Base-by-base conservation (phyloP, 768 basidiomycete species). In the Hygrophorus russula region DNA sequence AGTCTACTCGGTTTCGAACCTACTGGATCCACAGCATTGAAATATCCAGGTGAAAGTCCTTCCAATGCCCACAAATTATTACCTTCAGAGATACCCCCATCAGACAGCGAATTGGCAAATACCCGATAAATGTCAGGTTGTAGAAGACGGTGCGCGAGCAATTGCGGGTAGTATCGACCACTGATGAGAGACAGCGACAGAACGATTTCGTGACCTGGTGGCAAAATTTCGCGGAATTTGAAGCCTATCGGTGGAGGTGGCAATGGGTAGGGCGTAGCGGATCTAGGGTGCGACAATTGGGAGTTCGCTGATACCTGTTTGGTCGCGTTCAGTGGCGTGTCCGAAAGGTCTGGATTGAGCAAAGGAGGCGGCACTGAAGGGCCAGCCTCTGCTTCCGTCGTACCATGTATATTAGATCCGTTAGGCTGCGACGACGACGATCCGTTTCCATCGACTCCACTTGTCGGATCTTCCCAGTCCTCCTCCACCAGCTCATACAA, bases 101-200 rank as follows among this genome's bases (percentile, higher is more conserved):
- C 51, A 11, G 66, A 63, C n/a, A 51, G 15, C 14, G 62, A 47
- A 9, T 57, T 52, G 29, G 56, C 45, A 34, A 73, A 51, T 10
- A 71, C 72, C 12, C 62, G 52, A 24, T 61, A 53, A 2, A 82
- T 53, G 15, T 51, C 51, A 3, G 61, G 57, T 10, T 58, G 59
- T 14, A 88, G 59, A 29, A 79, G 63, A 1, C 82, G 82, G 53
- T 87, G 83, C 15, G 64, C 54, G 17, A 88, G 67, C 29, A 91
- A 66, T 5, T 69, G 63, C 4, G 87, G 82, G 55, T 91, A 91
- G 57, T 91, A 91, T 44, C 89, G 70, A 27, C 89, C 89, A 27
- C 76, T 76, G 47, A 92, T 68, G 37, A 87, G 64, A 29, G 76
- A 73, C 33, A 89, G 66, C 2, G 77, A 77, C n/a, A 87, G 49